Evolutionary conservation across 495 filamentous ascomycete genomes (phyloP), one percentile per base, ranked within the genome.

Genomic region (Neurospora sp.): DNA sequence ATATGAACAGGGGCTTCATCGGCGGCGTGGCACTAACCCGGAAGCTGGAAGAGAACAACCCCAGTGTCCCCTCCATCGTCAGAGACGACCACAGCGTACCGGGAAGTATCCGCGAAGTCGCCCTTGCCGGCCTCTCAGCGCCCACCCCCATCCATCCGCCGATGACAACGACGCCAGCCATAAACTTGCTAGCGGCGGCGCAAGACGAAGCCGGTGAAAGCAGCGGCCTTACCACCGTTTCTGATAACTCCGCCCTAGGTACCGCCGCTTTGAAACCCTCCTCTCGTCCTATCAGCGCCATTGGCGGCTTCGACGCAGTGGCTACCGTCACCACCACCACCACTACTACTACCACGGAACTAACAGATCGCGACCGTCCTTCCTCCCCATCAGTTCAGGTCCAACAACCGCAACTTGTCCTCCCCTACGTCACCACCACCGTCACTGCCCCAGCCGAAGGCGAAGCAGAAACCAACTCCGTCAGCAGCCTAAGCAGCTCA

Each of bases 91-190:
- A 75, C 27, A 83, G 80, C 48, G 69, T 37, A 20, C 35, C 16
- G 69, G 73, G 81, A 8, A 85, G 83, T 71, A 80, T 85, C 72
- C 85, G 84, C 31, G 86, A 88, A 70, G 86, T 88, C 1, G 85
- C 86, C 12, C 76, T 88, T 80, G 87, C 85, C 7, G 84, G 84
- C 1, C 81, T 82, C 27, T 82, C 39, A 16, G 69, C 35, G n/a
- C 35, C 38, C 72, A 80, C 72, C 78, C 74, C 31, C 83, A 79
- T 69, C 31, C 44, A 46, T 1, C 10, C 0, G 54, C 11, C 73
- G 59, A 31, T 27, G 69, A 18, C 10, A 40, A 71, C 66, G 18
- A 42, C 42, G 18, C 54, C 54, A 35, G 54, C 27, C 23, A 66
- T 9, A 4, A 66, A 16, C 16, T 7, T 10, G 16, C 10, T 31